Base-by-base conservation (phyloP, 306 rosid genomes). In the Prosopis cineraria region DNA sequence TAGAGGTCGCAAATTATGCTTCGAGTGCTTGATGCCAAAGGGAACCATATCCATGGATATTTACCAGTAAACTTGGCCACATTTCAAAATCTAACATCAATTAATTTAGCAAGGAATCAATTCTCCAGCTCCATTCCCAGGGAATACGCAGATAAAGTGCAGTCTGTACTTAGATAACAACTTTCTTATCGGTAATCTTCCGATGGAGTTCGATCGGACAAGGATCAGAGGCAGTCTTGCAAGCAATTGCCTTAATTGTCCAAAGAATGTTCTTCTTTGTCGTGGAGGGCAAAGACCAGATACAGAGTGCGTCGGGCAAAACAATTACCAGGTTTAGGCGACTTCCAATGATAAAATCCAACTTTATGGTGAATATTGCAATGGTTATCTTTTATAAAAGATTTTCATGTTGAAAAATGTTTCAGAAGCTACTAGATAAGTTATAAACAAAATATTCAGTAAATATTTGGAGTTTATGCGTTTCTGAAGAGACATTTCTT, bases 221-320 rank as follows among this genome's bases (percentile, higher is more conserved):
- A 73, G 25, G 19, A 9, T 80, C 56, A 78, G 24, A 67, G 88
- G 84, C 10, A 84, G 80, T 14, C 68, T 87, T 50, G 86, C 90
- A 64, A 63, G 43, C n/a, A 89, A 87, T 30, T 89, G 91, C 82
- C 87, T 89, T 34, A 55, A 31, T 48, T 87, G 88, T 24, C 89
- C 88, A 22, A 5, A 52, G 11, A 44, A 20, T 60, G 31, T 77
- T 70, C 20, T 17, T n/a, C 30, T 83, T 8, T 85, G 88, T 76
- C 74, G 2, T 3, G 81, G 86, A 30, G 73, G 81, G 41, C 90
- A 85, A 52, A 85, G 81, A 82, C 68, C 82, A 39, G 14, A 60
- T 48, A 59, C 83, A 37, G 82, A 85, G 41, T 87, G 93, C 68
- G 7, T n/a, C 0, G 63, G 73, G 10, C 65, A 27, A 53, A 80